These are phyloP conservation scores for Paracoccidioides brasiliensis DNA, from an alignment of 2,329 filamentous ascomycete species.

Conservation along the genomic window DNA sequence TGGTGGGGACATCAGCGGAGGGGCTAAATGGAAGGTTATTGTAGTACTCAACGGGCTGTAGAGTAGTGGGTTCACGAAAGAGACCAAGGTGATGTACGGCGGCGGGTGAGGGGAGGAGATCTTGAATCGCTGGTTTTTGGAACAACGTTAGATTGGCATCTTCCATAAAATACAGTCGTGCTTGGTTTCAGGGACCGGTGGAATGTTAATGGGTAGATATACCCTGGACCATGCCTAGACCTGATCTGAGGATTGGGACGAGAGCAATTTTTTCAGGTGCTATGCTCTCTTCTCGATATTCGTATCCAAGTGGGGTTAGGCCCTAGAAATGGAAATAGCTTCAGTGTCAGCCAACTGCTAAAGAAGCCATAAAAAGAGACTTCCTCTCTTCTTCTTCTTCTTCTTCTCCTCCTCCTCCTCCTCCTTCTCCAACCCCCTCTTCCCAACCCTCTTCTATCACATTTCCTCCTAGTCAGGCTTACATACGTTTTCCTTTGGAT, in stretches of 20 bases:
- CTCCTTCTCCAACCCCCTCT: not conserved
- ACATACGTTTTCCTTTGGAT: too few relatives aligned
- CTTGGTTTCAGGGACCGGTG: not conserved
- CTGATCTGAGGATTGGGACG: slow-evolving; percentile 84
- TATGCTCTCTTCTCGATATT: slow-evolving; percentile 55
- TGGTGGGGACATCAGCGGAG: slow-evolving; percentile 15
- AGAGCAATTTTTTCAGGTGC: slow-evolving; percentile 58
- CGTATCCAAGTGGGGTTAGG: slow-evolving; percentile 62
- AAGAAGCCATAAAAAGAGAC: not conserved
- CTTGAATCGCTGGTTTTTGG: slow-evolving; percentile 51
- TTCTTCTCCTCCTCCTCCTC: not conserved
- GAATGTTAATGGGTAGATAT: slow-evolving; percentile 11
- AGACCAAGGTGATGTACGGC: slow-evolving; percentile 88
- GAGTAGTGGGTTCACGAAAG: slow-evolving; percentile 76
- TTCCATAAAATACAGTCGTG: not conserved
- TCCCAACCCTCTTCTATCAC: slow-evolving; percentile 1
- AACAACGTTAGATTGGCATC: not conserved
- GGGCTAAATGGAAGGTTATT: slow-evolving; percentile 70
- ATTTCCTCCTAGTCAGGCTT: not conserved
- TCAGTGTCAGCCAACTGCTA: not conserved
- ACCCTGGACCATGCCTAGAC: slow-evolving; percentile 83
- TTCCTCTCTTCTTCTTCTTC: not conserved
- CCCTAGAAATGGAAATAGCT: slow-evolving; percentile 41
- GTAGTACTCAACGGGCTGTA: slow-evolving; percentile 92
- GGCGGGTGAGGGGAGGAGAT: slow-evolving; percentile 64